A percentile compares a stretch with the other conserved stretches of the same genome.
These are phyloP conservation scores for Cephalotrichum gorgonifer DNA, from an alignment of 2,329 filamentous ascomycete species.

Conservation along the genomic window DNA sequence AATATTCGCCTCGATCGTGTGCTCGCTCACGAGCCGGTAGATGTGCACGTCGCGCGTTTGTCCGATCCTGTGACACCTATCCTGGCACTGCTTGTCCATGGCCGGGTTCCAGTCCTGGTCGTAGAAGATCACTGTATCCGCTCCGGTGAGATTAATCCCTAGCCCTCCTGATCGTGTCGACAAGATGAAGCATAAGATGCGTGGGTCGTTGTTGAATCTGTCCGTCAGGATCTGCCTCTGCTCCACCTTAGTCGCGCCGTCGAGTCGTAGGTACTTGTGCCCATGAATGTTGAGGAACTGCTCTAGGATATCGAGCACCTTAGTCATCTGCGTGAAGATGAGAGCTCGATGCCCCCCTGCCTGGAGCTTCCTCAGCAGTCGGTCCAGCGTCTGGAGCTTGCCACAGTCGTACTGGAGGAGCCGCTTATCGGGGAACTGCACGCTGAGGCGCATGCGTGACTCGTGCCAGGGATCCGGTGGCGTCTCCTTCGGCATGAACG, in stretches of 20 bases:
- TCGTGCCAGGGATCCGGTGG: conserved; percentile 81
- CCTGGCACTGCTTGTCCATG: conserved; percentile 99
- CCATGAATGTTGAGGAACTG: conserved; percentile 97
- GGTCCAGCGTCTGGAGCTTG: conserved; percentile 84
- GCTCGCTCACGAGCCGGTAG: conserved; percentile 84
- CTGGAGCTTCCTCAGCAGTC: conserved; percentile 76
- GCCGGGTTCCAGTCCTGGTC: conserved; percentile 99
- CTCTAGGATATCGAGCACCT: conserved; percentile 93
- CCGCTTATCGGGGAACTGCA: conserved; percentile 92
- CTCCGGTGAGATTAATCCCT: conserved; percentile 92
- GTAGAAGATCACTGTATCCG: conserved; percentile 97
- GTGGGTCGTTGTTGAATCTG: conserved; percentile 88
- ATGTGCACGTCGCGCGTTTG: conserved; percentile 98
- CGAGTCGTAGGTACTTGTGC: conserved; percentile 89
- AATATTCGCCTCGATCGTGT: conserved; percentile 97
- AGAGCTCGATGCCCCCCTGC: conserved; percentile 84
- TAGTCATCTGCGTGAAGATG: conserved; percentile 99
- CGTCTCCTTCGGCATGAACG: conserved; percentile 44
- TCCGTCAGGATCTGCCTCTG: conserved; percentile 92
- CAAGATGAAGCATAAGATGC: conserved; percentile 90
- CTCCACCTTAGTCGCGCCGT: conserved; percentile 94
- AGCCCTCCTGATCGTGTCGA: conserved; percentile 90
- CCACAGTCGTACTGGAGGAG: conserved; percentile 97
- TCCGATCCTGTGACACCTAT: conserved; percentile 91
- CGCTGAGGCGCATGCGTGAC: conserved; percentile 81